phyloP scores from a whole-genome alignment of 2,329 filamentous ascomycete species.

The Drechslerella coelobrocha region DNA sequence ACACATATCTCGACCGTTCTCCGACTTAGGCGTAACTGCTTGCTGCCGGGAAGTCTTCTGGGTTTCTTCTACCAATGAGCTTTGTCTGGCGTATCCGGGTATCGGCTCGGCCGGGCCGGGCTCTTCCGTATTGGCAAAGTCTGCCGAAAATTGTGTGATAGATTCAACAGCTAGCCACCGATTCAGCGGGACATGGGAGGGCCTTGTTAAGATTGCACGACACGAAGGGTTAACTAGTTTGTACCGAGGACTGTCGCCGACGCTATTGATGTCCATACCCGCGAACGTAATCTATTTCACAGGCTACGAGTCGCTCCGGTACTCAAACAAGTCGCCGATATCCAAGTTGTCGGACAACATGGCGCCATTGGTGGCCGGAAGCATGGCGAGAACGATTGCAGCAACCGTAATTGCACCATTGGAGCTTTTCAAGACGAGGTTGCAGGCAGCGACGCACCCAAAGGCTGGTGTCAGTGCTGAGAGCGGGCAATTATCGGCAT shows the following conservation, averaged over 20 bases:
- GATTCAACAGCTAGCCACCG: slow-evolving; percentile 83
- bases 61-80: slow-evolving; percentile 81
- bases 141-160: slow-evolving; percentile 76
- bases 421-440: slow-evolving; percentile 89
- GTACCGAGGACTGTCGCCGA: slow-evolving; percentile 94
- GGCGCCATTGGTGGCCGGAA: slow-evolving; percentile 80
- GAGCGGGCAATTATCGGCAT: slow-evolving; percentile 59
- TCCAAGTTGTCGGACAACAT: slow-evolving; percentile 71
- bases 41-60: slow-evolving; percentile 99
- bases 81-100: slow-evolving; percentile 75
- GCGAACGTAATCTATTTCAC: slow-evolving; percentile 99
- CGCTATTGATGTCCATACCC: slow-evolving; percentile 89
- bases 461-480: slow-evolving; percentile 11
- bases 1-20: slow-evolving; percentile 71
- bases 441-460: slow-evolving; percentile 74
- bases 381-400: slow-evolving; percentile 77
- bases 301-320: slow-evolving; percentile 93
- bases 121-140: slow-evolving; percentile 60
- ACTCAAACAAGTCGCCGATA: slow-evolving; percentile 75
- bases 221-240: slow-evolving; percentile 86
- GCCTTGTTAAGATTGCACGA: slow-evolving; percentile 88
- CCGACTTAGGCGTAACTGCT: slow-evolving; percentile 86
- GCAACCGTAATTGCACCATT: slow-evolving; percentile 86
- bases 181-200: slow-evolving; percentile 90
- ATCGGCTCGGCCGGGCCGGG: slow-evolving; percentile 58